A percentile compares a stretch with the other conserved stretches of the same genome.
phyloP scores from a whole-genome alignment of 306 rosid species.

The Cucumis cinereus region DNA sequence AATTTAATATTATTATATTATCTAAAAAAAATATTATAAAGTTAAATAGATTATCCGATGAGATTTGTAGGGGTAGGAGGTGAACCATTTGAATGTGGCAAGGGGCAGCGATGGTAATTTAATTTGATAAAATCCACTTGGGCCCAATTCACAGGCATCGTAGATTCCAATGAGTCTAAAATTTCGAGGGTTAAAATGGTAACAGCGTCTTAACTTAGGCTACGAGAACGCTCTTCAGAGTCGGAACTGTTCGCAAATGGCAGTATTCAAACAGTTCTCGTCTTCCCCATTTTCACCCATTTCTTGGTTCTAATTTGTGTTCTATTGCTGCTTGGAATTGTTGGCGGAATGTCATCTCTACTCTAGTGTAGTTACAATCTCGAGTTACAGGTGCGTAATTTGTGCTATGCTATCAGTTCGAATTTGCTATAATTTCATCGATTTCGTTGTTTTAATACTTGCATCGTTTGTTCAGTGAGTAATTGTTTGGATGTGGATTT shows the following conservation, averaged over 20 bases:
- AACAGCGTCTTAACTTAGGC: neutral
- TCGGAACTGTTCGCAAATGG: neutral
- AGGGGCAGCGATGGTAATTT: too few species aligned
- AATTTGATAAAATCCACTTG: too few species aligned
- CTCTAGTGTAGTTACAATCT: neutral
- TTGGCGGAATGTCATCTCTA: neutral
- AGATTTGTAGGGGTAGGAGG: too few species aligned
- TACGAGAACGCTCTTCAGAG: neutral
- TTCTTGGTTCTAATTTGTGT: neutral
- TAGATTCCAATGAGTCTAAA: neutral
- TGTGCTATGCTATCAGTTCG: neutral
- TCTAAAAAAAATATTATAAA: too few species aligned
- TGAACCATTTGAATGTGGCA: too few species aligned
- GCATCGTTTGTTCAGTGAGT: neutral
- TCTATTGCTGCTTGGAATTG: neutral
- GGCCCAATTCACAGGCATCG: neutral
- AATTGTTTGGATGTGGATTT: neutral
- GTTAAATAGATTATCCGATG: too few species aligned
- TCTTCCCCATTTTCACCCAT: neutral
- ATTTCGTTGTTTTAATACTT: neutral
- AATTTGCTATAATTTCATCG: neutral
- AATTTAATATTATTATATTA: too few species aligned
- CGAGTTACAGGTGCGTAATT: neutral
- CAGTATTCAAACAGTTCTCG: neutral
- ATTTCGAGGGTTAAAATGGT: neutral